A percentile compares a stretch with the other conserved stretches of the same genome.
phyloP scores from a whole-genome alignment of 129 eudicot genomes.

The Flaveria robusta region DNA sequence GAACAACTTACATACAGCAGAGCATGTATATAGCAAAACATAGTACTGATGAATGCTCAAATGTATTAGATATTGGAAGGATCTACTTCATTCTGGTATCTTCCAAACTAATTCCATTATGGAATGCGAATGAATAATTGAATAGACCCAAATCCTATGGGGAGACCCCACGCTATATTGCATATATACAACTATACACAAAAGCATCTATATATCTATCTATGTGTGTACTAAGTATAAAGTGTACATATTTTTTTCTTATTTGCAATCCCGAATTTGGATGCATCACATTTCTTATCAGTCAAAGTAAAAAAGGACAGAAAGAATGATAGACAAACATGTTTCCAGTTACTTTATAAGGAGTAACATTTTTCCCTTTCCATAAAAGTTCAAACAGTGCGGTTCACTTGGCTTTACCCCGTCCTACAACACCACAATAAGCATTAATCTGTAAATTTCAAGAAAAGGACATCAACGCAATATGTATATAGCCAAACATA shows the following conservation, averaged over 20 bases:
- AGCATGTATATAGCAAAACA: background rate
- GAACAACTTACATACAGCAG: constrained; percentile 1
- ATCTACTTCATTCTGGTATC: background rate
- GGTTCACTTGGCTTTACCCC: constrained; percentile 13
- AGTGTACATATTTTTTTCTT: background rate
- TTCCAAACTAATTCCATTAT: constrained; percentile 19
- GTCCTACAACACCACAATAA: constrained; percentile 16
- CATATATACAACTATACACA: background rate
- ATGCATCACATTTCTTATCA: background rate
- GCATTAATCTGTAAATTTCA: background rate
- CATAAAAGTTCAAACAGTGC: constrained; percentile 20
- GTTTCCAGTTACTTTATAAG: constrained; percentile 7
- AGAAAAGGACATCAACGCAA: constrained; percentile 21
- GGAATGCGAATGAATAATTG: background rate
- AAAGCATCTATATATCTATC: background rate
- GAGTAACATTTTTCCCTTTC: background rate
- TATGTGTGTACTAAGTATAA: background rate
- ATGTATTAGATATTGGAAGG: background rate
- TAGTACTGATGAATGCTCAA: constrained; percentile 4
- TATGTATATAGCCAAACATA: constrained; percentile 6
- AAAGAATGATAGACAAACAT: constrained; percentile 14
- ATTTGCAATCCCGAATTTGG: background rate
- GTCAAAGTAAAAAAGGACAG: background rate
- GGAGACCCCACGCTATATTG: constrained; percentile 11
- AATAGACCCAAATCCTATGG: constrained; percentile 20